phyloP scores from a whole-genome alignment of 106 monocot species.

The Dendrobium chrysotoxum region DNA sequence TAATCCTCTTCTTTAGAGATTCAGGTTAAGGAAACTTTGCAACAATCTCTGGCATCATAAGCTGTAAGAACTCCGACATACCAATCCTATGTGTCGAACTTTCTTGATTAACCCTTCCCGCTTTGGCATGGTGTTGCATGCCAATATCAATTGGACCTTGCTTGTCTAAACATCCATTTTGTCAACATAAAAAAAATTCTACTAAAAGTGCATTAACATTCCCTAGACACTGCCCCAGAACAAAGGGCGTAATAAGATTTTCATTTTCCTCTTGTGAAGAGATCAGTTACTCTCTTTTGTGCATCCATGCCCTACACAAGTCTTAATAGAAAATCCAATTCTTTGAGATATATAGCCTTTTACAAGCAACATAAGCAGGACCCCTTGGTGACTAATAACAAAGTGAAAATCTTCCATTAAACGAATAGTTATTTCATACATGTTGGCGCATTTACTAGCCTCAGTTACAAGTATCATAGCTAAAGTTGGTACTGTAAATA shows the following conservation, averaged over 20 bases:
- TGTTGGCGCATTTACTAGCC: slow-evolving; percentile 46
- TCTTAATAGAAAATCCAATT: slow-evolving; percentile 59
- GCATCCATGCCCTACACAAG: slow-evolving; percentile 79
- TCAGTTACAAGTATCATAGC: slow-evolving; percentile 41
- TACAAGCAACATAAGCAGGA: slow-evolving; percentile 46
- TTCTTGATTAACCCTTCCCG: slow-evolving; percentile 46
- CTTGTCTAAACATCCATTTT: slow-evolving; percentile 14
- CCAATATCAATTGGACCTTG: slow-evolving; percentile 22
- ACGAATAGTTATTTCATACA: slow-evolving; percentile 38
- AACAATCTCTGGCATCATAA: slow-evolving; percentile 16
- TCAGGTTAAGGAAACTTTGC: slow-evolving; percentile 79
- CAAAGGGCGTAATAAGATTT: slow-evolving; percentile 38
- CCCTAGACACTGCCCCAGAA: slow-evolving; percentile 43
- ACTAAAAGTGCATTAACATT: slow-evolving; percentile 54
- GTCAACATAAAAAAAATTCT: slow-evolving; percentile 32
- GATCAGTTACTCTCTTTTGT: slow-evolving; percentile 55
- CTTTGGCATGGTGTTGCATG: slow-evolving; percentile 34
- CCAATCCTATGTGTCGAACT: slow-evolving; percentile 12
- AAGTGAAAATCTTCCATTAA: slow-evolving; percentile 67
- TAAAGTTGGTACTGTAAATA: slow-evolving; percentile 84
- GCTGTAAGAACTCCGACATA: slow-evolving; percentile 5
- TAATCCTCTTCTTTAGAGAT: slow-evolving; percentile 48
- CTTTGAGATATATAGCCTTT: slow-evolving; percentile 51
- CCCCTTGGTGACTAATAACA: slow-evolving; percentile 58
- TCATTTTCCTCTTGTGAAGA: slow-evolving; percentile 67